Conservation (phyloP, 495 filamentous ascomycete species). For the Tetracladium setigerum region DNA sequence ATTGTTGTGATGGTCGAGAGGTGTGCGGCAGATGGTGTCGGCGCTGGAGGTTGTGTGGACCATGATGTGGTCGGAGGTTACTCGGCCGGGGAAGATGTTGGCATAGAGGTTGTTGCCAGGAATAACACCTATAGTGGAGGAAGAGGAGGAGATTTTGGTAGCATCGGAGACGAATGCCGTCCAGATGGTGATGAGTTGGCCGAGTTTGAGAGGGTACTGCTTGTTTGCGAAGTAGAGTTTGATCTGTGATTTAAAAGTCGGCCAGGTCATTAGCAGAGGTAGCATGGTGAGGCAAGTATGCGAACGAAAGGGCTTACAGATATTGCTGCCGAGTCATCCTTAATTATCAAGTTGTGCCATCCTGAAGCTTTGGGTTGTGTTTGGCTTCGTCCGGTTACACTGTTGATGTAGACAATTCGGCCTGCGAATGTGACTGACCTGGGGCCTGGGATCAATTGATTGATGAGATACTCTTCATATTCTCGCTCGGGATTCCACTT, state of each 20-base stretch:
- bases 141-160: conserved; percentile 1
- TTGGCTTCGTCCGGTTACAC: conserved; percentile 27
- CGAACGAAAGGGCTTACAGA: conserved; percentile 29
- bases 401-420: conserved; percentile 51
- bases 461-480: conserved; percentile 44
- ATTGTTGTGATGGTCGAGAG: conserved; percentile 33
- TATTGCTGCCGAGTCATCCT: conserved; percentile 50
- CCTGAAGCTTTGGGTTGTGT: conserved; percentile 26
- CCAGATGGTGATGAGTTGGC: conserved; percentile 36
- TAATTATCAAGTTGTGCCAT: conserved; percentile 46
- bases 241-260: conserved; percentile 22
- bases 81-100: conserved; percentile 44
- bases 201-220: conserved; percentile 29
- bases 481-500: conserved; percentile 47
- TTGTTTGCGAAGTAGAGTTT: conserved; percentile 30
- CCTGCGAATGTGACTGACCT: conserved; percentile 44
- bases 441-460: conserved; percentile 42
- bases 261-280: background rate
- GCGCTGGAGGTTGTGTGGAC: conserved; percentile 40
- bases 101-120: conserved; percentile 29
- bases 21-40: conserved; percentile 33
- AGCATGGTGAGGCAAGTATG: background rate
- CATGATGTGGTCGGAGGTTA: conserved; percentile 41
- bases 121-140: conserved; percentile 11
- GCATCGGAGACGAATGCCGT: conserved; percentile 28